Evolutionary conservation across 2,329 filamentous ascomycete genomes (phyloP).

Genomic region (Rasamsonia emersonii): DNA sequence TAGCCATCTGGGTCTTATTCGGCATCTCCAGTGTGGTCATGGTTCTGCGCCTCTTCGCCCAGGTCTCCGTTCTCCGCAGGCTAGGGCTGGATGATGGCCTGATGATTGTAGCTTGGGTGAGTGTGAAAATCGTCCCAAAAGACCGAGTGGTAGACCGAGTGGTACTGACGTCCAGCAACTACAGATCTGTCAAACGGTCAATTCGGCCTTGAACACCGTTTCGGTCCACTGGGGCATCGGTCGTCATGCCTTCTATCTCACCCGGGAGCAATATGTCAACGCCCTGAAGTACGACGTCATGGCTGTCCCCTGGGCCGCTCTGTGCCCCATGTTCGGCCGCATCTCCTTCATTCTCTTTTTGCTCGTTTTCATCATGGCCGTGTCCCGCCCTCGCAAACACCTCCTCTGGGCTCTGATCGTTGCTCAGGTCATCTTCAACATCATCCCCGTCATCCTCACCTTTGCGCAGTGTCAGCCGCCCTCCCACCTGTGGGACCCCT

Average conservation of each 20-base stretch:
- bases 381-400: slow-evolving; percentile 7
- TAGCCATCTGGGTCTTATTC: slow-evolving; percentile 6
- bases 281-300: slow-evolving; percentile 11
- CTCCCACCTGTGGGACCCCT: slow-evolving; percentile 10
- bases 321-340: slow-evolving; percentile 12
- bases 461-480: slow-evolving; percentile 10
- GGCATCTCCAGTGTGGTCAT: slow-evolving; percentile 4
- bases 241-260: slow-evolving; percentile 8
- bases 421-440: slow-evolving; percentile 10
- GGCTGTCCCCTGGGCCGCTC: slow-evolving; percentile 9
- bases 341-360: slow-evolving; percentile 12
- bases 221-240: slow-evolving; percentile 13
- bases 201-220: slow-evolving; percentile 6
- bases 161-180: too few species aligned
- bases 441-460: slow-evolving; percentile 9
- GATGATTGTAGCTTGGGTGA: slow-evolving; percentile 10
- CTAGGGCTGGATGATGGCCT: slow-evolving; percentile 5
- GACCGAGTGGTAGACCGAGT: too few species aligned
- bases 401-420: slow-evolving; percentile 10
- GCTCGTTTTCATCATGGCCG: slow-evolving; percentile 9
- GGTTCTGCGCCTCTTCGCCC: slow-evolving; percentile 6
- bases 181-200: slow-evolving; percentile 5
- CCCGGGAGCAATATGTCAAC: slow-evolving; percentile 2
- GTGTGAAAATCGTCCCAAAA: too few species aligned
- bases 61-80: slow-evolving; percentile 5